phyloP scores from a whole-genome alignment of 768 basidiomycete species.

The Sporobolomyces phaffii region DNA sequence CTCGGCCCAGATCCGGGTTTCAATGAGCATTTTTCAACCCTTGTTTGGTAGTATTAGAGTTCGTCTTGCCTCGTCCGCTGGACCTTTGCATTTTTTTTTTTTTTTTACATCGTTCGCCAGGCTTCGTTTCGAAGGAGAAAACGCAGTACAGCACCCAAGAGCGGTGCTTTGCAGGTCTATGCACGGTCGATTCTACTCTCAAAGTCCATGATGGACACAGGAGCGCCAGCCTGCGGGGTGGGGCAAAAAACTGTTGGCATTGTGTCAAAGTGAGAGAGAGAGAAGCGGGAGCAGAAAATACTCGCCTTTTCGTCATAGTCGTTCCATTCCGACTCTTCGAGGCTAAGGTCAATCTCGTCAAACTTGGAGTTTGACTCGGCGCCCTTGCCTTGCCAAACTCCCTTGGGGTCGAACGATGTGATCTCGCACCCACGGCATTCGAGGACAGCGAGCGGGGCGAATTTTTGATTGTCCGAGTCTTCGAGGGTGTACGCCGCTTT shows the following conservation, averaged over 20 bases:
- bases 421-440: constrained; percentile 88
- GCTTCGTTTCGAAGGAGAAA: background rate
- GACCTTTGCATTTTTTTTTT: background rate
- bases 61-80: too few relatives aligned
- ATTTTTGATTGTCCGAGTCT: constrained; percentile 53
- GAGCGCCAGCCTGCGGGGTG: constrained; percentile 54
- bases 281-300: background rate
- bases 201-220: constrained; percentile 65
- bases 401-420: constrained; percentile 68
- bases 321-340: constrained; percentile 64
- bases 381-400: constrained; percentile 71
- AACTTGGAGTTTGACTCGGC: constrained; percentile 56
- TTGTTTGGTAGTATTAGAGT: too few relatives aligned
- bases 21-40: constrained; percentile 10
- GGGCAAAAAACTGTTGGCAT: too few relatives aligned
- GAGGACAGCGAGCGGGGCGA: constrained; percentile 61
- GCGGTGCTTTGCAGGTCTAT: too few relatives aligned
- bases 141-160: too few relatives aligned
- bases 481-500: constrained; percentile 54
- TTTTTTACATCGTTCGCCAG: background rate
- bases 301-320: constrained; percentile 89
- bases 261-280: too few relatives aligned
- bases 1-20: constrained; percentile 13
- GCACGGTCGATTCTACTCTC: constrained; percentile 65
- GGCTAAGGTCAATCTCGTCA: constrained; percentile 40